These are phyloP conservation scores for Talaromyces rugulosus DNA, from an alignment of 2,329 filamentous ascomycete genomes.

Conservation along the genomic window DNA sequence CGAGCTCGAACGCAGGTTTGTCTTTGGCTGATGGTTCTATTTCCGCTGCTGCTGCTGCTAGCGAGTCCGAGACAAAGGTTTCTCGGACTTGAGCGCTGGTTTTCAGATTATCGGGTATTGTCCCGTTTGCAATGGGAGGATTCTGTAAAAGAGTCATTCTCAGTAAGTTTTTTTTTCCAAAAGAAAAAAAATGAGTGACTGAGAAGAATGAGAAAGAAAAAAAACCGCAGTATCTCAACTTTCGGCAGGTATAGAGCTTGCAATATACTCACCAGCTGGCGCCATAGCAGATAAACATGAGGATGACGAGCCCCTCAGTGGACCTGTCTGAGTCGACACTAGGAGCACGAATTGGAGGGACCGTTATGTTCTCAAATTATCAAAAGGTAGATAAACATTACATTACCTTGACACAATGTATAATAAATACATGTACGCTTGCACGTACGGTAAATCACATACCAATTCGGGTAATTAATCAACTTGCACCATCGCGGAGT, in stretches of 20 bases:
- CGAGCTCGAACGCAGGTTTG: constrained; percentile 28
- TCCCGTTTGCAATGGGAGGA: background rate
- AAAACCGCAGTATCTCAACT: background rate
- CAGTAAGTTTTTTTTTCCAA: background rate
- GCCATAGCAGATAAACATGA: constrained; percentile 5
- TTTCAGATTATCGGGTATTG: background rate
- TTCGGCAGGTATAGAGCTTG: background rate
- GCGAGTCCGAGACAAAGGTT: background rate
- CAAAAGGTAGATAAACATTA: background rate
- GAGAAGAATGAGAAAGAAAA: background rate
- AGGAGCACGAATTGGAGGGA: background rate
- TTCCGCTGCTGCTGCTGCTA: background rate
- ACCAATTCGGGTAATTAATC: background rate
- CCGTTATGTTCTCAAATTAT: background rate
- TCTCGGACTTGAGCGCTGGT: background rate
- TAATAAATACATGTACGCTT: no score
- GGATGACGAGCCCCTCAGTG: constrained; percentile 9
- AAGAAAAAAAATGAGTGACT: background rate
- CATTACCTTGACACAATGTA: background rate
- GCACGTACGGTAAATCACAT: background rate
- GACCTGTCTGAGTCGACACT: background rate
- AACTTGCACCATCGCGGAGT: constrained; percentile 1
- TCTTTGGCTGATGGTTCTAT: constrained; percentile 2
- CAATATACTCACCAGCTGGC: constrained; percentile 3
- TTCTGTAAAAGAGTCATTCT: constrained; percentile 3